phyloP scores from a whole-genome alignment of 2,329 filamentous ascomycete genomes.

The Bipolaris bicolor region DNA sequence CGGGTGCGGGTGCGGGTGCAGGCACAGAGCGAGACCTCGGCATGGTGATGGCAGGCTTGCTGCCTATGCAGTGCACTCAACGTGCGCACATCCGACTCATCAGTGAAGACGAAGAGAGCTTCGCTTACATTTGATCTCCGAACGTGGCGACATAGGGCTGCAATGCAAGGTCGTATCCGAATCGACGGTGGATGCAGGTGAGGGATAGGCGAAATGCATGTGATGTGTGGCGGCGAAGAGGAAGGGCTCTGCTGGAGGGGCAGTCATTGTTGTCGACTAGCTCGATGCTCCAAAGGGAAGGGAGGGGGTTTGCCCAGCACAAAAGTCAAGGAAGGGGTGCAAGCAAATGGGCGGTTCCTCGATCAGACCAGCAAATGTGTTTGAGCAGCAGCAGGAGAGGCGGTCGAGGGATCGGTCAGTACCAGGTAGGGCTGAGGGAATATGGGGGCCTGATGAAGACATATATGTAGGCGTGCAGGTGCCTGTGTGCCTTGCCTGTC shows the following conservation, averaged over 20 bases:
- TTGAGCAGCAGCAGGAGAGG: conserved; percentile 1
- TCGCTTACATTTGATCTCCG: conserved; percentile 33
- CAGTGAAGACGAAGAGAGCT: conserved; percentile 15
- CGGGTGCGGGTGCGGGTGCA: background rate
- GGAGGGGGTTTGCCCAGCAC: conserved; percentile 3
- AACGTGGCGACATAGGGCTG: conserved; percentile 31
- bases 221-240: conserved; percentile 31
- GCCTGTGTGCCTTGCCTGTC: conserved; percentile 7
- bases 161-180: conserved; percentile 31
- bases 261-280: conserved; percentile 29
- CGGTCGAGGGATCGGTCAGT: conserved; percentile 19
- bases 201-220: conserved; percentile 26
- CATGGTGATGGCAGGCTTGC: background rate
- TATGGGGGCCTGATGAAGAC: conserved; percentile 25
- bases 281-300: conserved; percentile 11
- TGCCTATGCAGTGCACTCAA: background rate
- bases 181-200: conserved; percentile 30
- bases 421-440: conserved; percentile 29
- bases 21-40: background rate
- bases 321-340: conserved; percentile 7
- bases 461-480: conserved; percentile 22
- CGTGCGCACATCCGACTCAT: conserved; percentile 2
- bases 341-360: conserved; percentile 15
- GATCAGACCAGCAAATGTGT: conserved; percentile 3
- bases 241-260: conserved; percentile 30